These are phyloP conservation scores for Malania oleifera DNA, from an alignment of 164 flowering plant genomes.

Conservation along the genomic window DNA sequence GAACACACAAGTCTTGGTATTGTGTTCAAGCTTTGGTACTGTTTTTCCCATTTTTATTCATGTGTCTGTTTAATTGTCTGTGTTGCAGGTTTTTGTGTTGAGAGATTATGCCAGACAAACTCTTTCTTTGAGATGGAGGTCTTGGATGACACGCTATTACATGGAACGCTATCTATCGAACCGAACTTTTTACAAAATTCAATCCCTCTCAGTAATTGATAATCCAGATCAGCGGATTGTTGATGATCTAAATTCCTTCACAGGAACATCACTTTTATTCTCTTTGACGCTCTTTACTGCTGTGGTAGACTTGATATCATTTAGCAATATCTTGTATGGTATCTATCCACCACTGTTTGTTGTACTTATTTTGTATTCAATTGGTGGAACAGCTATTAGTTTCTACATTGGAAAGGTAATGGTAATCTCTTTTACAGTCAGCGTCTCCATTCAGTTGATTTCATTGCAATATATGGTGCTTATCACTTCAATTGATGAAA, in stretches of 20 bases:
- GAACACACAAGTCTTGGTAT: no score
- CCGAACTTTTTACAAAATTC: conserved; percentile 79
- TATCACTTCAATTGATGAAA: not conserved
- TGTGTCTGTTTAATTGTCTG: conserved; percentile 3
- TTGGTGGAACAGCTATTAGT: conserved; percentile 94
- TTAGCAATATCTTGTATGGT: conserved; percentile 87
- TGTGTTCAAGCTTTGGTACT: no score
- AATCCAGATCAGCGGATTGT: conserved; percentile 99
- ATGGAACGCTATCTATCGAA: conserved; percentile 82
- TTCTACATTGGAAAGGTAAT: conserved; percentile 84
- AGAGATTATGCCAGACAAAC: conserved; percentile 90
- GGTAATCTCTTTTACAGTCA: conserved; percentile 2
- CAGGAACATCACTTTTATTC: conserved; percentile 93
- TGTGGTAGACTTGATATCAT: conserved; percentile 84
- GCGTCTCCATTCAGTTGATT: not conserved
- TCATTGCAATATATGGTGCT: not conserved
- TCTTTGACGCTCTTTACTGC: conserved; percentile 88
- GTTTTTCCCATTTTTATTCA: not conserved
- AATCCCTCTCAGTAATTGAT: conserved; percentile 85
- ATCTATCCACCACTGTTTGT: conserved; percentile 91
- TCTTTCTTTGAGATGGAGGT: conserved; percentile 88
- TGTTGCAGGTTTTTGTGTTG: conserved; percentile 73
- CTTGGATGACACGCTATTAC: conserved; percentile 95
- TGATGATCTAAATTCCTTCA: conserved; percentile 93
- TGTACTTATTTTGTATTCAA: conserved; percentile 74